Evolutionary conservation across 2,329 filamentous ascomycete genomes (phyloP).

Genomic region (Dryadomyces sulphureus): DNA sequence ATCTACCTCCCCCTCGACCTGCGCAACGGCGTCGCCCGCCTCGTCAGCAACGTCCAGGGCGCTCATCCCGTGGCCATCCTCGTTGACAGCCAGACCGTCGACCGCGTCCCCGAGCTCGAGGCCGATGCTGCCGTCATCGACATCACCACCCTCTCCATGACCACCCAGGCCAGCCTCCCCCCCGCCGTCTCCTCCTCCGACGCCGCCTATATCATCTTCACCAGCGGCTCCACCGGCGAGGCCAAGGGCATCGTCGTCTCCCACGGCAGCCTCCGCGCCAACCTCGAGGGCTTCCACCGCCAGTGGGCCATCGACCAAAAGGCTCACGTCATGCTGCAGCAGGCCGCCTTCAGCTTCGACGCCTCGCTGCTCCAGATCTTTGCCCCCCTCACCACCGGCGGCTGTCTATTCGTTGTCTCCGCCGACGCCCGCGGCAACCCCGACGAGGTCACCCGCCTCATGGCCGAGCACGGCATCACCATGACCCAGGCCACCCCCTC

Average conservation of each 20-base stretch:
- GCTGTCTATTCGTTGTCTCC: slow-evolving; percentile 20
- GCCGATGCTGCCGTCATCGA: not conserved
- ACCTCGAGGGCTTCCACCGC: not conserved
- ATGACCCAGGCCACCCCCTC: slow-evolving; percentile 21
- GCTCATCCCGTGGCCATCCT: slow-evolving; percentile 4
- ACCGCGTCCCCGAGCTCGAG: not conserved
- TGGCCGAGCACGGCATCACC: slow-evolving; percentile 17
- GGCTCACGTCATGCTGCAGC: slow-evolving; percentile 2
- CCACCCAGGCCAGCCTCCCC: not conserved
- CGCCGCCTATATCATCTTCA: slow-evolving; percentile 36
- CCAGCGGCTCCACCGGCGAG: slow-evolving; percentile 41
- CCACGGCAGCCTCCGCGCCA: slow-evolving; percentile 39
- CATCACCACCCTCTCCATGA: too few relatives aligned
- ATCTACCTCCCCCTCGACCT: slow-evolving; percentile 45
- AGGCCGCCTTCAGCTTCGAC: too few relatives aligned
- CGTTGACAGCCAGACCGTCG: not conserved
- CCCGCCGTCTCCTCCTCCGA: slow-evolving; percentile 18
- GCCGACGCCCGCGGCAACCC: slow-evolving; percentile 18
- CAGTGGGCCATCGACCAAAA: slow-evolving; percentile 26
- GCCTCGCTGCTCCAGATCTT: too few relatives aligned
- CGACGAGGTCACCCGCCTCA: slow-evolving; percentile 17
- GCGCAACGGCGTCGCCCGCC: slow-evolving; percentile 24
- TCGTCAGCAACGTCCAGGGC: slow-evolving; percentile 12
- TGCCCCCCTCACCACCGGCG: too few relatives aligned
- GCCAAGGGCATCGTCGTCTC: slow-evolving; percentile 44